Conservation (phyloP, 345 rosid genomes). For the Corchorus olitorius region DNA sequence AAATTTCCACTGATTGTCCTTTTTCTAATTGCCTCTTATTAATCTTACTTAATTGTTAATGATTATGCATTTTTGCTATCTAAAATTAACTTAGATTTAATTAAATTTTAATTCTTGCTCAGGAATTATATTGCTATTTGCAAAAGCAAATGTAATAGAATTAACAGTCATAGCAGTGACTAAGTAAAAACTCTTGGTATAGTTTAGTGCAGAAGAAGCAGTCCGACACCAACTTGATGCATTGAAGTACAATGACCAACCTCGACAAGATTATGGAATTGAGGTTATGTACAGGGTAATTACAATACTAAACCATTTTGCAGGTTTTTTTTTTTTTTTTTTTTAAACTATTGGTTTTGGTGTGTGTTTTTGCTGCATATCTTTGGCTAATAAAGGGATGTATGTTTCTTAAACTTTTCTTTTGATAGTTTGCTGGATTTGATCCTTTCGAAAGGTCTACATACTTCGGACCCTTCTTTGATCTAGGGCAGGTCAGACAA, state of each 20-base stretch:
- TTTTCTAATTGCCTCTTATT: neutral
- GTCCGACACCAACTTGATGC: conserved; percentile 83
- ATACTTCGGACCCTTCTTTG: conserved; percentile 91
- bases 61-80: neutral
- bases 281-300: conserved; percentile 94
- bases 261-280: conserved; percentile 80
- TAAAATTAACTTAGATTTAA: too few species aligned
- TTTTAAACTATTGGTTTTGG: too few species aligned
- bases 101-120: too few species aligned
- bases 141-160: neutral
- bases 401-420: conserved; percentile 15
- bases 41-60: neutral
- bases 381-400: neutral
- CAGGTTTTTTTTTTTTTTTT: too few species aligned
- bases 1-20: neutral
- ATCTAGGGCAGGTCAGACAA: conserved; percentile 77
- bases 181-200: conserved; percentile 32
- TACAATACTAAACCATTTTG: neutral
- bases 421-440: conserved; percentile 86
- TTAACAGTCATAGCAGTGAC: neutral
- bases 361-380: neutral
- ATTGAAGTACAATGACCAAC: conserved; percentile 81
- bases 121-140: too few species aligned
- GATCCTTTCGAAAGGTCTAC: conserved; percentile 95
- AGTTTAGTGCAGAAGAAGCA: conserved; percentile 95